Percentiles rank a stretch among this genome's conserved stretches.
Conservation (phyloP, 2,329 filamentous ascomycete genomes). For the Daldinia sp. region DNA sequence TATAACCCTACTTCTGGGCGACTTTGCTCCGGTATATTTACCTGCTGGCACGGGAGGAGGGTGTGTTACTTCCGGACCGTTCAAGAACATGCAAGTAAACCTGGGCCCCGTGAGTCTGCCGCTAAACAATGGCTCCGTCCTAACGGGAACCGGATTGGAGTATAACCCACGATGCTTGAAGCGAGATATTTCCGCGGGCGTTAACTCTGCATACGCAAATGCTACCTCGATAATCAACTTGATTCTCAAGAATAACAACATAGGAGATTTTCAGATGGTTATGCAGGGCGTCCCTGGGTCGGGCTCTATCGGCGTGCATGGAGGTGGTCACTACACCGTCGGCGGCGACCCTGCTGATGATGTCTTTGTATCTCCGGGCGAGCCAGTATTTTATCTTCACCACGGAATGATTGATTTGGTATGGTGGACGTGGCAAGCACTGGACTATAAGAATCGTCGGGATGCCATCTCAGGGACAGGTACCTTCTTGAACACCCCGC, state of each 20-base stretch:
- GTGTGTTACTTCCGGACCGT: slow-evolving; percentile 60
- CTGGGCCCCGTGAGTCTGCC: slow-evolving; percentile 48
- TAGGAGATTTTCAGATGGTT: slow-evolving; percentile 52
- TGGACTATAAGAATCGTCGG: slow-evolving; percentile 30
- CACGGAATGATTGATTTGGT: slow-evolving; percentile 42
- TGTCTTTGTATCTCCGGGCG: slow-evolving; percentile 37
- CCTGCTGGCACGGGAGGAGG: slow-evolving; percentile 63
- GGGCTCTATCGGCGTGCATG: slow-evolving; percentile 48
- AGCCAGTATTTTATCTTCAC: slow-evolving; percentile 46
- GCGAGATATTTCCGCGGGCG: slow-evolving; percentile 43
- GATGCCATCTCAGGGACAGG: slow-evolving; percentile 42
- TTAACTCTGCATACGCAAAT: slow-evolving; percentile 43
- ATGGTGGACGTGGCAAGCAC: slow-evolving; percentile 44
- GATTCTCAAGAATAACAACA: slow-evolving; percentile 41
- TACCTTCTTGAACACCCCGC: slow-evolving; percentile 45
- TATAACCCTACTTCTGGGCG: slow-evolving; percentile 23
- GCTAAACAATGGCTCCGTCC: slow-evolving; percentile 35
- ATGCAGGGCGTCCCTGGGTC: slow-evolving; percentile 52
- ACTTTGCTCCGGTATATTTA: slow-evolving; percentile 40
- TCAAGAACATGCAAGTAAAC: slow-evolving; percentile 51
- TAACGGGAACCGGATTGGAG: slow-evolving; percentile 38
- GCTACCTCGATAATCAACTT: slow-evolving; percentile 47
- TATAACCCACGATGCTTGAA: slow-evolving; percentile 55
- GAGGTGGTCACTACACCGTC: slow-evolving; percentile 49
- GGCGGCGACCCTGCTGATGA: slow-evolving; percentile 48